Conservation (phyloP, 2,329 filamentous ascomycete species). For the Penicillium sp. region DNA sequence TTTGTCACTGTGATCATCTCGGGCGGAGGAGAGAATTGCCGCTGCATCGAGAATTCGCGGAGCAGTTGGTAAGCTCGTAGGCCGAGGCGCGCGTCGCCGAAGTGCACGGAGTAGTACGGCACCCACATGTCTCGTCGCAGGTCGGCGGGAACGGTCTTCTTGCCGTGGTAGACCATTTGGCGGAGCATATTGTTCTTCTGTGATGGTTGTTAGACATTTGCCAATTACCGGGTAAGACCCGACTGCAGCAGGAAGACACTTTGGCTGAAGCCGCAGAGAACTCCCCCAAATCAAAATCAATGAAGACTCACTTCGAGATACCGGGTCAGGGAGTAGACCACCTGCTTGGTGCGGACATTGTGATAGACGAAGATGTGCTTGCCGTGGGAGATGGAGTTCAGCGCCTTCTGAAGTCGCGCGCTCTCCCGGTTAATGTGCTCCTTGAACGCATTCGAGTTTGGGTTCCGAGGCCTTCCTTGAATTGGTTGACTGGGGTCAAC, state of each 20-base stretch:
- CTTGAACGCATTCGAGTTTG: slow-evolving; percentile 42
- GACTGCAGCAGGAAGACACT: not conserved
- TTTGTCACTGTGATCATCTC: slow-evolving; percentile 45
- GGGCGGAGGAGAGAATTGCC: slow-evolving; percentile 50
- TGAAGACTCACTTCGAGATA: slow-evolving; percentile 48
- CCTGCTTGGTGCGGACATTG: slow-evolving; percentile 58
- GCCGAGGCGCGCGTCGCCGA: slow-evolving; percentile 48
- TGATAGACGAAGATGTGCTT: slow-evolving; percentile 60
- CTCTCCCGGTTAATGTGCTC: slow-evolving; percentile 35
- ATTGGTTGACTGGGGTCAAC: slow-evolving; percentile 35
- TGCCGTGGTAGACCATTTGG: slow-evolving; percentile 59
- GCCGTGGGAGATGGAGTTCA: slow-evolving; percentile 48
- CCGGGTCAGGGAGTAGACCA: slow-evolving; percentile 58
- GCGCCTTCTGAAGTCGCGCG: slow-evolving; percentile 41
- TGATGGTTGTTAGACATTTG: slow-evolving; percentile 8
- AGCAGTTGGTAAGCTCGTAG: slow-evolving; percentile 54
- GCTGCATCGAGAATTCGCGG: slow-evolving; percentile 56
- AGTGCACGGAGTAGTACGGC: slow-evolving; percentile 55
- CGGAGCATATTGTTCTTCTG: slow-evolving; percentile 50
- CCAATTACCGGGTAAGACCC: not conserved
- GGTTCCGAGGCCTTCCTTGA: slow-evolving; percentile 39
- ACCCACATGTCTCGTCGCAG: slow-evolving; percentile 60
- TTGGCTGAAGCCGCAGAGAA: too few species aligned
- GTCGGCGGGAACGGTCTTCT: slow-evolving; percentile 55
- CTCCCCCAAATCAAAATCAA: not conserved